These are phyloP conservation scores for Ogataea degrootiae DNA, from an alignment of 805 yeast genomes.

Conservation along the genomic window DNA sequence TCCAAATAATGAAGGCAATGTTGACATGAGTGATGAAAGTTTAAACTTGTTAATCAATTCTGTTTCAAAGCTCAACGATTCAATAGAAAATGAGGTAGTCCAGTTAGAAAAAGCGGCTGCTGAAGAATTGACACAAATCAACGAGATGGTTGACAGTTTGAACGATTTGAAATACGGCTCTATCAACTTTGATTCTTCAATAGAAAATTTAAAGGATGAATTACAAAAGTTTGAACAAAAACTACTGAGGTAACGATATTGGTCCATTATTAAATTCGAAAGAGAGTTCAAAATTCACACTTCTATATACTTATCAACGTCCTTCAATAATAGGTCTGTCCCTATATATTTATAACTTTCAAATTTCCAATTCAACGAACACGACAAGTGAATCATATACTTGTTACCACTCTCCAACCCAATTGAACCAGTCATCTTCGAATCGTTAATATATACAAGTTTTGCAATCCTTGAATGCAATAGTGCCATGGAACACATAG, in stretches of 20 bases:
- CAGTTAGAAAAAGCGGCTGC: constrained; percentile 15
- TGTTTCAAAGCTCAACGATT: constrained; percentile 25
- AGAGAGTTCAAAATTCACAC: constrained; percentile 3
- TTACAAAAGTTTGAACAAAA: constrained; percentile 17
- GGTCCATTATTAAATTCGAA: not conserved
- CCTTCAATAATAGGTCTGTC: constrained; percentile 10
- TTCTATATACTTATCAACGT: constrained; percentile 23
- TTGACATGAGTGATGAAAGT: constrained; percentile 14
- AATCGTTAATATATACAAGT: constrained; percentile 53
- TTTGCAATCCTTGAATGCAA: constrained; percentile 82
- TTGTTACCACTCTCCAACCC: constrained; percentile 55
- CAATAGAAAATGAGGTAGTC: constrained; percentile 24
- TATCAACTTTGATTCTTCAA: constrained; percentile 15
- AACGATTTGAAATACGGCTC: constrained; percentile 28
- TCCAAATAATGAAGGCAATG: constrained; percentile 2
- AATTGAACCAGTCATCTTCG: constrained; percentile 49
- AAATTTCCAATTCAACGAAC: constrained; percentile 79
- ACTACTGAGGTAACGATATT: constrained; percentile 1
- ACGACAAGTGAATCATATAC: constrained; percentile 70
- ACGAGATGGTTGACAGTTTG: constrained; percentile 24
- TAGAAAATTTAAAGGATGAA: constrained; percentile 13
- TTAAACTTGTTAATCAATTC: constrained; percentile 15
- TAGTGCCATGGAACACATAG: constrained; percentile 95
- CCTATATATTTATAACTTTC: constrained; percentile 37
- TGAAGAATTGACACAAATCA: constrained; percentile 16